Evolutionary conservation across 208 protist genomes (phyloP), one percentile per base, ranked within the genome.

Genomic region (Acanthamoeba royreba): DNA sequence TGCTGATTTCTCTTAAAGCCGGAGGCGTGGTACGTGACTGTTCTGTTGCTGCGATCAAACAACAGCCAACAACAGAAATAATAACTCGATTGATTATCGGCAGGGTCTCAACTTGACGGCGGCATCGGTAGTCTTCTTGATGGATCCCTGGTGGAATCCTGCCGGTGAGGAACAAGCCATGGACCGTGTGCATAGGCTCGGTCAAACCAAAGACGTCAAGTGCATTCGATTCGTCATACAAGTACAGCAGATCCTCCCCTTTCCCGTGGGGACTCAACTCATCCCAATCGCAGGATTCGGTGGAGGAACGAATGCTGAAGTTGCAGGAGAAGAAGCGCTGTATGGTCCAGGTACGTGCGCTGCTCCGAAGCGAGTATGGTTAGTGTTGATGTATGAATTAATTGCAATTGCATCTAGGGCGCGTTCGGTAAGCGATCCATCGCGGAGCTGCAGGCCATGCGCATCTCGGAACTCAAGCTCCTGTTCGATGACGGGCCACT

Each of bases 101-200:
- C 93, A 96, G 17, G 96, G 96, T 33, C 92, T 97, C 2, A 97
- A 97, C 74, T 61, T 97, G 58, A 93, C 93, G 7, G 46, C n/a
- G 1, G 96, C 96, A 4, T 95, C 53, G 22, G 63, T 87, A 25
- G 96, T 97, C 1, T 96, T 92, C 77, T 52, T 97, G 31, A 31
- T 95, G 8, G 95, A 92, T 52, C 94, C 94, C 2, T 96, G 95
- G 95, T 96, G 95, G 95, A 96, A 96, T 55, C 95, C 81, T 9
- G 58, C 88, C 5, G 88, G 90, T 5, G 95, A 97, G 53, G 93
- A 95, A 17, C 95, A 97, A 92, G 95, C 95, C 19, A 96, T 97
- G 0, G 95, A 96, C 42, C 25, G 95, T 25, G 95, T 97, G 0
- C 89, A 96, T 38, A 43, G 95, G 28, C 43, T 96, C 13, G 95